Base-by-base conservation (phyloP, 1,139 yeast genomes). In the Neolecta irregularis region DNA sequence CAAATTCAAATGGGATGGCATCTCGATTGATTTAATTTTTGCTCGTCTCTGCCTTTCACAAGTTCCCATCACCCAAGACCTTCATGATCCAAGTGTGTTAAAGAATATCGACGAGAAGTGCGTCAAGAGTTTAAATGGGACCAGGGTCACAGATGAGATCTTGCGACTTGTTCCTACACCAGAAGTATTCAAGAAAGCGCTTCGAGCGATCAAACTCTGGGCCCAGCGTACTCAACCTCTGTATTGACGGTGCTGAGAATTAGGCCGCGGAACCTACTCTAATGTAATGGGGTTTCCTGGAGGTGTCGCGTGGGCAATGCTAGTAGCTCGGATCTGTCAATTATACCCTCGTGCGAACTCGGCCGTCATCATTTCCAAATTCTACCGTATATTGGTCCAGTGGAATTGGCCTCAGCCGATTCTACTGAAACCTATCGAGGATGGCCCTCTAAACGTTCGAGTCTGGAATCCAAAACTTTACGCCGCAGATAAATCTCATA, bases 351-450 rank as follows among this genome's bases (percentile, higher is more conserved):
- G 85, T 56, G 93, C 96, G 0, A 92, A 83, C 6, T 76, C 94
- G 44, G 85, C 96, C 0, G 83, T 80, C 1, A 75, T 88, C 38
- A 75, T 88, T 9, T 74, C 78, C 41, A 80, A 83, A 52, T 88
- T 88, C 53, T 91, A 88, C 58, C 69, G 74, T 44, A 83, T 91
- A 41, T 69, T 80, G 46, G 58, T 83, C 1, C 70, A 80, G 53
- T 88, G 99, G 99, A 74, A 70, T 47, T 88, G 99, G 99, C 99
- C 99, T 1, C 95, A 88, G 53, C 99, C 99, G 0, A 96, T 88
- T 1, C 61, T 88, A 32, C 62, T 88, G 37, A 85, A 83, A 50
- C 88, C 72, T 6, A 88, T 88, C 42, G 99, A 91, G 52, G 96
- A 85, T 56, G 98, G 98, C 0, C 96, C 98, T 0, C 60, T 91